These are phyloP conservation scores for Triticum timopheevii DNA, from an alignment of 176 grass and related monocot species.

Conservation along the genomic window DNA sequence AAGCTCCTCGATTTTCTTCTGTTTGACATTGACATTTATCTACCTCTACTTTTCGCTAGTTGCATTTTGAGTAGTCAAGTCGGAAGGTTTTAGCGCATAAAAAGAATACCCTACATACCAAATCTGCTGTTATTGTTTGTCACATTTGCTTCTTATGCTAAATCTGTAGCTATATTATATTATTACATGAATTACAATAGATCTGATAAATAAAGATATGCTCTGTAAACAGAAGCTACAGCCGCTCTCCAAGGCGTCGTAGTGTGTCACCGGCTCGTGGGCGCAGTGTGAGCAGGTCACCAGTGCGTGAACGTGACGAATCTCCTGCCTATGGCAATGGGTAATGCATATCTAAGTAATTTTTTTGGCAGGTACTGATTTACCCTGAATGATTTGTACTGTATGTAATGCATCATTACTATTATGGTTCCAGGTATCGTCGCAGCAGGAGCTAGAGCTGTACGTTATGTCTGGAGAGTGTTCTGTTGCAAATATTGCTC, in stretches of 20 bases:
- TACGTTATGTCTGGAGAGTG: neutral
- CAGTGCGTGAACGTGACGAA: slow-evolving; percentile 46
- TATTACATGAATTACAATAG: neutral
- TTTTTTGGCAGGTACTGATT: neutral
- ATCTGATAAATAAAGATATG: slow-evolving; percentile 28
- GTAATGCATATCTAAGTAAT: slow-evolving; percentile 39
- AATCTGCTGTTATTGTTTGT: neutral
- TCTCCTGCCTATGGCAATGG: slow-evolving; percentile 70
- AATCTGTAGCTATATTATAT: neutral
- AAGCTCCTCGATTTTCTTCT: neutral
- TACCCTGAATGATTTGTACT: neutral
- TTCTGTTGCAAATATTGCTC: slow-evolving; percentile 36
- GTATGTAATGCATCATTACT: neutral
- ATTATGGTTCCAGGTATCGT: slow-evolving; percentile 49
- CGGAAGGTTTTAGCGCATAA: neutral
- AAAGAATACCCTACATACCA: neutral
- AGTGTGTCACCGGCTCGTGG: slow-evolving; percentile 75
- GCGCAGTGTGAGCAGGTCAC: slow-evolving; percentile 81
- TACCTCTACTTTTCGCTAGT: neutral
- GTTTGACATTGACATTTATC: neutral
- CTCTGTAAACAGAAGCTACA: slow-evolving; percentile 74
- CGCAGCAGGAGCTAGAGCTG: slow-evolving; percentile 77
- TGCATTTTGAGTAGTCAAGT: neutral
- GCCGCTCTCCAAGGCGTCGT: slow-evolving; percentile 76
- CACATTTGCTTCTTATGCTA: neutral